phyloP scores from a whole-genome alignment of 495 filamentous ascomycete species.

The Immersiella caudata region DNA sequence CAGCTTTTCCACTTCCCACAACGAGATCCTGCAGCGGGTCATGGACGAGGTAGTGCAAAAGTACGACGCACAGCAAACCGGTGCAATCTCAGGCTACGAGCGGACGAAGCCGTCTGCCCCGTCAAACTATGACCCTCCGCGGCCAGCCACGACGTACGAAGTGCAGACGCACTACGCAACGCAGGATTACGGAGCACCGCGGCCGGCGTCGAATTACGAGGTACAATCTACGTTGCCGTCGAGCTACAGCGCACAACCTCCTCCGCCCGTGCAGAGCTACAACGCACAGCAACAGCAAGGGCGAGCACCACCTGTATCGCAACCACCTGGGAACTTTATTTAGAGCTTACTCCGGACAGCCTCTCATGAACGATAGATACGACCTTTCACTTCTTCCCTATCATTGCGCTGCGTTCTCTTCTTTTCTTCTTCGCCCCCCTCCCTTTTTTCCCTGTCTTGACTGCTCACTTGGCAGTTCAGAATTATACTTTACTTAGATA shows the following conservation, averaged over 20 bases:
- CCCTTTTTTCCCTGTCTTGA: no score
- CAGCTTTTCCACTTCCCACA: conserved; percentile 32
- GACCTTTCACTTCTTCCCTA: neutral
- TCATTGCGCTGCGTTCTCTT: neutral
- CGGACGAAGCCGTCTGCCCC: neutral
- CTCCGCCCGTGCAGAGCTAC: neutral
- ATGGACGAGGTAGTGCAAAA: conserved; percentile 22
- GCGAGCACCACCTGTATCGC: neutral
- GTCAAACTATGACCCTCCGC: neutral
- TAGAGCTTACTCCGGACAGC: neutral
- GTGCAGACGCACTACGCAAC: neutral
- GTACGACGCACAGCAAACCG: neutral
- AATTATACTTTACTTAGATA: neutral
- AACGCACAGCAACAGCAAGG: neutral
- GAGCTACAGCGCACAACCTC: neutral
- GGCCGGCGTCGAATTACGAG: neutral
- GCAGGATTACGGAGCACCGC: neutral
- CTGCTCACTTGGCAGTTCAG: neutral
- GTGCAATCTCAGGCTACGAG: neutral
- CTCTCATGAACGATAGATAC: neutral
- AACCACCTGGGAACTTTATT: neutral
- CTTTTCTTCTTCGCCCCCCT: neutral
- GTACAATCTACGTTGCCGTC: neutral
- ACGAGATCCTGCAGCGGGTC: conserved; percentile 32
- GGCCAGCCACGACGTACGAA: neutral